A percentile compares a stretch with the other conserved stretches of the same genome.
Conservation (phyloP, 257 asterid genomes). For the Knoxia roxburghii region DNA sequence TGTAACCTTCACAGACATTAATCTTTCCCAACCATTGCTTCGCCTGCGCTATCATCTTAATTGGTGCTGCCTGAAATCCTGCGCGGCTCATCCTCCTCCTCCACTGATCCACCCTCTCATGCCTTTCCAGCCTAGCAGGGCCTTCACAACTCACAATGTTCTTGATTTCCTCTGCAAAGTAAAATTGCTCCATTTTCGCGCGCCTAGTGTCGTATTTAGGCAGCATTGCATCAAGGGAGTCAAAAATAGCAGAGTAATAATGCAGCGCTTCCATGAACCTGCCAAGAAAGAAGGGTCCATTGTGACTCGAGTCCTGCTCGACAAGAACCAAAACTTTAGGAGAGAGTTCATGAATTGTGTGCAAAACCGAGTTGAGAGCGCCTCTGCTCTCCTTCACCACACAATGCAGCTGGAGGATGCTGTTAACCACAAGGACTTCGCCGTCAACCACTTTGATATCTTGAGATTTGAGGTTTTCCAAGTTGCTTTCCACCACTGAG, state of each 20-base stretch:
- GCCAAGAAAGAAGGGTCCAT: constrained; percentile 73
- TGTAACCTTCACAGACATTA: constrained; percentile 57
- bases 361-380: constrained; percentile 60
- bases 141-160: constrained; percentile 80
- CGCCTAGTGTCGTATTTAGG: constrained; percentile 65
- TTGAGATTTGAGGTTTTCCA: constrained; percentile 51
- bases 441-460: constrained; percentile 42
- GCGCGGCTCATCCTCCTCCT: constrained; percentile 86
- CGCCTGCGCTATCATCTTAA: constrained; percentile 56
- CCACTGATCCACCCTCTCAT: constrained; percentile 83
- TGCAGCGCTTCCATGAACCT: constrained; percentile 80
- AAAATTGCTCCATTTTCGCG: constrained; percentile 74
- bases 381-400: constrained; percentile 82
- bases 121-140: constrained; percentile 68
- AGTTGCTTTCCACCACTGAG: constrained; percentile 41
- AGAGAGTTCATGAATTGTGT: constrained; percentile 50
- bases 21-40: constrained; percentile 56
- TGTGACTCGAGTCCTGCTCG: constrained; percentile 79
- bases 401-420: constrained; percentile 67
- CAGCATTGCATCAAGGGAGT: constrained; percentile 63
- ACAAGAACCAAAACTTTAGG: constrained; percentile 58
- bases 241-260: constrained; percentile 71
- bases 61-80: constrained; percentile 56
- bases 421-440: constrained; percentile 57
- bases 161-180: constrained; percentile 79